A percentile compares a stretch with the other conserved stretches of the same genome.
phyloP scores from a whole-genome alignment of 2,329 filamentous ascomycete species.

The Davidsoniella virescens region DNA sequence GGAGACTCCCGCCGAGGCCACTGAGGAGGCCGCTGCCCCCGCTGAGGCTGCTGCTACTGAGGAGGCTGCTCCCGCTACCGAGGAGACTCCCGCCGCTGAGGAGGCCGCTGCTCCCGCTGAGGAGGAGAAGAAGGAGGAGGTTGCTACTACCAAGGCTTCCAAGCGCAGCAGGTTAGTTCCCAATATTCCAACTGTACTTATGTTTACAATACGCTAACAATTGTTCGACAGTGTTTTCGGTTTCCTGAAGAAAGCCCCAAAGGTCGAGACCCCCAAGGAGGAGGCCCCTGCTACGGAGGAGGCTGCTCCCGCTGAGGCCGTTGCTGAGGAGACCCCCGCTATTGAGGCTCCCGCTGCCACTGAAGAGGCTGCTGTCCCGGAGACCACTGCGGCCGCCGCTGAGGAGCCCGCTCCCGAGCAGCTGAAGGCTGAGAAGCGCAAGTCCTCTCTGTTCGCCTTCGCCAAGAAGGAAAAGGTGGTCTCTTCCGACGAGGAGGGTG shows the following conservation, averaged over 20 bases:
- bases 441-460: constrained; percentile 60
- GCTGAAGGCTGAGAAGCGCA: constrained; percentile 61
- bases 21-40: constrained; percentile 21
- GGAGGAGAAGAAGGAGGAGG: constrained; percentile 31
- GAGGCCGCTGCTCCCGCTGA: constrained; percentile 27
- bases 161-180: constrained; percentile 31
- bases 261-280: constrained; percentile 32
- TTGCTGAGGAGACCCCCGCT: constrained; percentile 35
- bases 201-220: constrained; percentile 12
- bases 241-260: constrained; percentile 42
- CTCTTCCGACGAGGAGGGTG: constrained; percentile 44
- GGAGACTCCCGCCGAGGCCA: constrained; percentile 16
- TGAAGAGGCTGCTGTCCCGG: constrained; percentile 25
- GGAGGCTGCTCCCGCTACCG: constrained; percentile 27
- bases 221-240: constrained; percentile 30
- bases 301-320: constrained; percentile 42
- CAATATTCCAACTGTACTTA: background rate
- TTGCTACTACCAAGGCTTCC: constrained; percentile 22
- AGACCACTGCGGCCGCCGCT: constrained; percentile 24
- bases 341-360: constrained; percentile 24
- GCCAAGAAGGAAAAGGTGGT: constrained; percentile 58
- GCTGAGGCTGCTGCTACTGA: constrained; percentile 25
- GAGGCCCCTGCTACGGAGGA: constrained; percentile 31
- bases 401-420: constrained; percentile 44
- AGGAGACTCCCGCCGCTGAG: constrained; percentile 36